Percentiles rank a stretch among this genome's conserved stretches.
These are phyloP conservation scores for Gnomoniopsis smithogilvyi DNA, from an alignment of 2,329 filamentous ascomycete genomes.

Conservation along the genomic window DNA sequence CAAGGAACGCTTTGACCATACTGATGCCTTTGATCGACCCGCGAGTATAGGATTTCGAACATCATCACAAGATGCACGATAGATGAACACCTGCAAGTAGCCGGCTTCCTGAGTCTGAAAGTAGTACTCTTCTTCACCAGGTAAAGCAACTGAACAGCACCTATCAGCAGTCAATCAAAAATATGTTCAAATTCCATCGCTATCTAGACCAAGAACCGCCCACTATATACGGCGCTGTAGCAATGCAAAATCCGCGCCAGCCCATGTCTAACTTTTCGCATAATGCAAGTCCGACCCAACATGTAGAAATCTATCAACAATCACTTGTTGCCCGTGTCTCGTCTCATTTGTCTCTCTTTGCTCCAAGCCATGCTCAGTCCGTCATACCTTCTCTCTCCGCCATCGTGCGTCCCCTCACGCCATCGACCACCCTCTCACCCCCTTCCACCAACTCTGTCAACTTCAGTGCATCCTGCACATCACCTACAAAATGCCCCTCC, in stretches of 20 bases:
- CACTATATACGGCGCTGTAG: background rate
- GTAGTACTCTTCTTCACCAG: too few species aligned
- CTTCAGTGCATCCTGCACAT: constrained; percentile 80
- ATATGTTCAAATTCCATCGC: too few species aligned
- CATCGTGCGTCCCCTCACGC: constrained; percentile 13
- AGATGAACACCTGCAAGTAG: too few species aligned
- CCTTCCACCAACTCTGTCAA: constrained; percentile 71
- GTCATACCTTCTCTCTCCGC: constrained; percentile 9
- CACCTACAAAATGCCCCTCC: constrained; percentile 70
- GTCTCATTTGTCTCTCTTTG: too few species aligned
- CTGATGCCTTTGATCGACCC: too few species aligned
- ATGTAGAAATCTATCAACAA: background rate
- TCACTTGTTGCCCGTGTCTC: background rate
- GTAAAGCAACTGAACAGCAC: too few species aligned
- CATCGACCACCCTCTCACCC: constrained; percentile 20
- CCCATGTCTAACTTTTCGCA: background rate
- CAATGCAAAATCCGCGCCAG: background rate
- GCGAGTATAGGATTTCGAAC: too few species aligned
- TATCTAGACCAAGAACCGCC: too few species aligned
- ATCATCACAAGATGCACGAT: too few species aligned
- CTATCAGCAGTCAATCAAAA: too few species aligned
- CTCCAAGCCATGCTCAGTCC: constrained; percentile 2
- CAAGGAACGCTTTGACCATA: too few species aligned
- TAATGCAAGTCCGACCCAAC: background rate
- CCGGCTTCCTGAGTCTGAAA: too few species aligned